phyloP scores from a whole-genome alignment of 352 stramenopile genomes.

The Elongisporangium anandrum region DNA sequence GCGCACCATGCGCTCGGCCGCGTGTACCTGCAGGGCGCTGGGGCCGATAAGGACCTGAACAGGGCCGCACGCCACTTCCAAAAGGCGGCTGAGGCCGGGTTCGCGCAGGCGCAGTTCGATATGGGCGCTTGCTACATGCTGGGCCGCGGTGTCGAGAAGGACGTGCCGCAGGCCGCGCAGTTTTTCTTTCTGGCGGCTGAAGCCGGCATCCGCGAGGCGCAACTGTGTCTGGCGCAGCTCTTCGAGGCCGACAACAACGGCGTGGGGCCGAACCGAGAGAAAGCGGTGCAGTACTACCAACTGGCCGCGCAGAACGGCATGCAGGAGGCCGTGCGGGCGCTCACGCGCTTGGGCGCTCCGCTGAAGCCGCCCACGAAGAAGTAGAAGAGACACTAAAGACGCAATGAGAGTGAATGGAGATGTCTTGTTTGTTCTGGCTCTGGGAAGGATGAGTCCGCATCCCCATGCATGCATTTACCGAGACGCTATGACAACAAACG shows the following conservation, averaged over 20 bases:
- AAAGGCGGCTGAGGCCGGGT: constrained; percentile 51
- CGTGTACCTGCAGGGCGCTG: constrained; percentile 41
- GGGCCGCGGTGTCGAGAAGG: constrained; percentile 51
- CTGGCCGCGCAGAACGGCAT: constrained; percentile 51
- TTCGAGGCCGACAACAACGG: constrained; percentile 42
- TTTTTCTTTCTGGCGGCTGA: constrained; percentile 73
- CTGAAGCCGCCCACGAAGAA: constrained; percentile 20
- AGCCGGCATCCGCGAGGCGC: constrained; percentile 50
- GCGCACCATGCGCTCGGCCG: constrained; percentile 59
- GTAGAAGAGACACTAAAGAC: neutral
- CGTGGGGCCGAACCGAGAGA: constrained; percentile 38
- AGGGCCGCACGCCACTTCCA: constrained; percentile 54
- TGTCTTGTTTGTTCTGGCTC: neutral
- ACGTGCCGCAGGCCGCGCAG: constrained; percentile 51
- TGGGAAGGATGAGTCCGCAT: neutral
- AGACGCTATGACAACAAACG: constrained; percentile 23
- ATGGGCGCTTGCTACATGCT: constrained; percentile 78
- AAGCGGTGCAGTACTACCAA: constrained; percentile 79
- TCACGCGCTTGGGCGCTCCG: constrained; percentile 46
- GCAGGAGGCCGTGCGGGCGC: constrained; percentile 39
- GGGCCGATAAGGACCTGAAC: constrained; percentile 19
- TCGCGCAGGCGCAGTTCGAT: constrained; percentile 69
- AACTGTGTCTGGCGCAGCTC: constrained; percentile 73
- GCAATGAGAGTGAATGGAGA: neutral
- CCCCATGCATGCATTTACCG: constrained; percentile 27